Percentiles rank a stretch among this genome's conserved stretches.
Evolutionary conservation across 1,139 yeast genomes (phyloP).

Genomic region (Kluyveromyces sp.): DNA sequence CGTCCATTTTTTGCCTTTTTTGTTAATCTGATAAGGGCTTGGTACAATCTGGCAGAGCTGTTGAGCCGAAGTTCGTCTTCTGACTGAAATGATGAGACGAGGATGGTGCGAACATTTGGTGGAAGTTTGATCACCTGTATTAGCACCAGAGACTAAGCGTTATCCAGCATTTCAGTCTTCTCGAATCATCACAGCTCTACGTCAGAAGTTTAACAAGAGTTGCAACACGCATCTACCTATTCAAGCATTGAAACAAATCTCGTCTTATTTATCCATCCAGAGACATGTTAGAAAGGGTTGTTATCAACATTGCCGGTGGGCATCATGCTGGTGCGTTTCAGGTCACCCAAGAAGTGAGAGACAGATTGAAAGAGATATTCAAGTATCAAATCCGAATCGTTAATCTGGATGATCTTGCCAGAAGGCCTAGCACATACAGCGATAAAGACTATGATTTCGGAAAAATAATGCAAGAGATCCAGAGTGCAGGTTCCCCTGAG

Average conservation of each 20-base stretch:
- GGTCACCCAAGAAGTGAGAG: slow-evolving; percentile 20
- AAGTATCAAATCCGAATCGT: slow-evolving; percentile 35
- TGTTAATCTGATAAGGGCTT: background rate
- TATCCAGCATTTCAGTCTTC: too few species aligned
- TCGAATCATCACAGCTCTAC: too few species aligned
- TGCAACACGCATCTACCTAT: too few species aligned
- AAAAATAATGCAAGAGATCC: slow-evolving; percentile 24
- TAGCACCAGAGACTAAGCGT: too few species aligned
- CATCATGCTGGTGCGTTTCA: slow-evolving; percentile 54
- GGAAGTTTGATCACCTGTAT: too few species aligned
- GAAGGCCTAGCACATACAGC: slow-evolving; percentile 15
- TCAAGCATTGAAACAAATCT: background rate
- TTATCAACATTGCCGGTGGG: slow-evolving; percentile 67
- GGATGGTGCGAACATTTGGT: too few species aligned
- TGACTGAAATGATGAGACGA: too few species aligned
- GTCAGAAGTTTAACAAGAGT: too few species aligned
- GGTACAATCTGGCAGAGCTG: too few species aligned
- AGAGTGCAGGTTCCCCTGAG: slow-evolving; percentile 6
- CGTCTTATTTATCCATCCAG: too few species aligned
- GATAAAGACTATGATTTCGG: slow-evolving; percentile 36
- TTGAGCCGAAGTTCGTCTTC: too few species aligned
- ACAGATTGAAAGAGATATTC: slow-evolving; percentile 21
- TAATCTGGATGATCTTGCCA: slow-evolving; percentile 35
- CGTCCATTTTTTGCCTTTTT: slow-evolving; percentile 45
- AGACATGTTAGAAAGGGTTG: slow-evolving; percentile 26